Evolutionary conservation across 2,329 filamentous ascomycete genomes (phyloP).

Genomic region (Thelonectria blattea): DNA sequence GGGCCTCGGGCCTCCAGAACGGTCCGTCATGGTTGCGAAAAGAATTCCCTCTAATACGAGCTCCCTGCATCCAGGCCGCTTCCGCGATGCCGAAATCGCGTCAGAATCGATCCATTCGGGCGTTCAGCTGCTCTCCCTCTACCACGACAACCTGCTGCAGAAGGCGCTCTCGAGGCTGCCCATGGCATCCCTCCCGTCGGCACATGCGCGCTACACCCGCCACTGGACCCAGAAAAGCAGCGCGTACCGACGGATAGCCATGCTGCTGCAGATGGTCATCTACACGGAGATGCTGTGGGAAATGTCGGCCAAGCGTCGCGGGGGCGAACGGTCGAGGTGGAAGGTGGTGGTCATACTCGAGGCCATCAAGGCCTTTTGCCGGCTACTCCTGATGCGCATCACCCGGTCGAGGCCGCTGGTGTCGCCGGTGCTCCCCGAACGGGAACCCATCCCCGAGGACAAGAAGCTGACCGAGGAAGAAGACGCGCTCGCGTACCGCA

Average conservation of each 20-base stretch:
- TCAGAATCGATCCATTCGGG: slow-evolving; percentile 90
- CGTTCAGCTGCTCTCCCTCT: slow-evolving; percentile 88
- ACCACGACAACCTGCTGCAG: slow-evolving; percentile 87
- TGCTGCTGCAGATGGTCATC: slow-evolving; percentile 85
- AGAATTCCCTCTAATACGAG: slow-evolving; percentile 12
- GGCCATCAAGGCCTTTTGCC: slow-evolving; percentile 82
- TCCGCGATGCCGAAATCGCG: slow-evolving; percentile 90
- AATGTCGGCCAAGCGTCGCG: slow-evolving; percentile 89
- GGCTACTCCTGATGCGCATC: slow-evolving; percentile 78
- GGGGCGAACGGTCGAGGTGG: slow-evolving; percentile 82
- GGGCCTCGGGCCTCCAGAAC: neutral
- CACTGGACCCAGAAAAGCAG: slow-evolving; percentile 69
- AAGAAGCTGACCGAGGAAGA: slow-evolving; percentile 56
- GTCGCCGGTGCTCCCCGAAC: slow-evolving; percentile 82
- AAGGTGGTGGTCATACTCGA: slow-evolving; percentile 86
- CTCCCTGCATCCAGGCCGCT: slow-evolving; percentile 63
- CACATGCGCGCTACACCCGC: slow-evolving; percentile 70
- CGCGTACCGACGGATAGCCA: slow-evolving; percentile 81
- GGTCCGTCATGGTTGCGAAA: neutral
- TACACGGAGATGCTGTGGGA: slow-evolving; percentile 98
- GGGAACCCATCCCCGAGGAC: slow-evolving; percentile 74
- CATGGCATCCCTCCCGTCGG: slow-evolving; percentile 58
- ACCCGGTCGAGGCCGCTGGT: slow-evolving; percentile 85
- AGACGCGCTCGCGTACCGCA: slow-evolving; percentile 46
- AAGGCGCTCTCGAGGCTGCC: slow-evolving; percentile 65